Conservation (phyloP, 257 asterid genomes). For the Cordia subcordata region DNA sequence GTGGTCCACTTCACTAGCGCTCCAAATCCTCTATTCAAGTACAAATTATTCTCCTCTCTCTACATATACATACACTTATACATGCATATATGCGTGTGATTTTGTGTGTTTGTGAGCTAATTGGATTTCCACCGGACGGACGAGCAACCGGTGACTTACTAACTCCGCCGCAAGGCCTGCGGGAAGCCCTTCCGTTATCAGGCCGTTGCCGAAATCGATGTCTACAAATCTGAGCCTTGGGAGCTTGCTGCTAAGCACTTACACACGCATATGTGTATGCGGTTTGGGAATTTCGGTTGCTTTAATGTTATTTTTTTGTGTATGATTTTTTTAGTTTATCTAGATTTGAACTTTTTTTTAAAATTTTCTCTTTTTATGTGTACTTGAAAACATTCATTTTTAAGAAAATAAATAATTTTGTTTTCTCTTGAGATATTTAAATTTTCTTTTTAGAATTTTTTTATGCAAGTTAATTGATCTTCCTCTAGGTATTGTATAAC, state of each 20-base stretch:
- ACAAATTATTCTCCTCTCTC: neutral
- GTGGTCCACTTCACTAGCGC: constrained; percentile 39
- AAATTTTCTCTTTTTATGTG: neutral
- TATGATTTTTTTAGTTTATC: too few relatives aligned
- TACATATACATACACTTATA: too few relatives aligned
- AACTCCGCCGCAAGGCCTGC: constrained; percentile 79
- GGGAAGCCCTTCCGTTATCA: constrained; percentile 75
- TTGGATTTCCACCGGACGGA: constrained; percentile 97
- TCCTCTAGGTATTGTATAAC: too few relatives aligned
- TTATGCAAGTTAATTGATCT: too few relatives aligned
- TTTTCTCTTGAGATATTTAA: too few relatives aligned
- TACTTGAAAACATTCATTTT: constrained; percentile 7
- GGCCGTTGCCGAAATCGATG: constrained; percentile 89
- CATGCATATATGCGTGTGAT: too few relatives aligned
- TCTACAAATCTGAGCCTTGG: constrained; percentile 98
- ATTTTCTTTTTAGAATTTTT: too few relatives aligned
- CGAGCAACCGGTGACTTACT: constrained; percentile 84
- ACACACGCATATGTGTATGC: too few relatives aligned
- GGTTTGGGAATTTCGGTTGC: neutral
- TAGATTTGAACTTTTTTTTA: too few relatives aligned
- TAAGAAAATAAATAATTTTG: neutral
- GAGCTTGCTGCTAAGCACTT: constrained; percentile 59
- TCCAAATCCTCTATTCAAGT: constrained; percentile 29
- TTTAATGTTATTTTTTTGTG: neutral
- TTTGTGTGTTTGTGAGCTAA: neutral